Evolutionary conservation across 129 eudicot genomes (phyloP), one percentile per base, ranked within the genome.

Genomic region (Deinandra increscens): DNA sequence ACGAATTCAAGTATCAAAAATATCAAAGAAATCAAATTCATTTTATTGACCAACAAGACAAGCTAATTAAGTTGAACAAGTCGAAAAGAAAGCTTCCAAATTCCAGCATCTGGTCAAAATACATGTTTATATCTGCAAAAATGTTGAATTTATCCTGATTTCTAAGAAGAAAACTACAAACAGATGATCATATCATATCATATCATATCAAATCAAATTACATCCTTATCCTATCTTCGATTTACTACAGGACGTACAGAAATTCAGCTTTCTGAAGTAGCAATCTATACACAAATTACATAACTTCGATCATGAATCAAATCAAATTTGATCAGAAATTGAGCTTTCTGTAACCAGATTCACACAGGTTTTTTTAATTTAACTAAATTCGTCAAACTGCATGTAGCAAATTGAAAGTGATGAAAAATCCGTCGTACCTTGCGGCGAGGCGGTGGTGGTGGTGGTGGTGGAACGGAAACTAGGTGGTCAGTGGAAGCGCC

Each of bases 61-160:
- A 37, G 68, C 9, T 18, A 5, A 58, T 43, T n/a, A 26, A 26
- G 34, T 64, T 74, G 66, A 74, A 74, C n/a, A 66, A 43, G 73
- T 75, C 79, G 42, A 74, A 26, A 4, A 64, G 66, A 67, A 66
- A 75, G 72, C 64, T 65, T 51, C 46, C 37, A 60, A 20, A 61
- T 65, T 51, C 46, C 37, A 60, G 14, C 69, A 61, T 15, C 31
- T 72, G 62, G 62, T 60, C 50, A 11, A 54, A 54, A 54, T 12
- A 70, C 14, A 39, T 22, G 39, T 50, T 33, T 50, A 15, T 26
- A 10, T 34, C 78, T 23, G 41, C 46, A 42, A 53, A 53, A 20
- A 19, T 22, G 19, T 20, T 0, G 14, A 20, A 19, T 0, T 22
- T 1, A 20, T 53, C 14, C 36, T 26, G 3, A 26, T 1, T 44